phyloP scores from a whole-genome alignment of 345 rosid species.

The Draba incana region DNA sequence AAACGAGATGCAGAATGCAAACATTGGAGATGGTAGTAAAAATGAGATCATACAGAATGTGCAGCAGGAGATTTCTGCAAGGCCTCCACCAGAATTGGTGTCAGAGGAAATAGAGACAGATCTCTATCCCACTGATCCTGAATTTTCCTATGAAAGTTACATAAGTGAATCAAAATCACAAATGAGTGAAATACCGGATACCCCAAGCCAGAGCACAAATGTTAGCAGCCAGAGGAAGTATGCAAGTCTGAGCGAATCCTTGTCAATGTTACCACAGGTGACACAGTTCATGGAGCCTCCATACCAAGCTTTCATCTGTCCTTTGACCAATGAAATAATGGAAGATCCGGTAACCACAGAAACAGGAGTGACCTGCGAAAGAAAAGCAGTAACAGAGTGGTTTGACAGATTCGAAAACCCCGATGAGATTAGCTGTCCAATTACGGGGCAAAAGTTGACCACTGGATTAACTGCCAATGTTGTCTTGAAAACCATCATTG shows the following conservation, averaged over 20 bases:
- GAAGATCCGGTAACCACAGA: constrained; percentile 84
- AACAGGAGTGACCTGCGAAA: constrained; percentile 81
- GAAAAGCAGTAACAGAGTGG: constrained; percentile 68
- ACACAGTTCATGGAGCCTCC: constrained; percentile 70
- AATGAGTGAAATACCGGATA: constrained; percentile 38
- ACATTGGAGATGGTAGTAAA: constrained; percentile 39
- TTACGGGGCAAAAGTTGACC: constrained; percentile 53
- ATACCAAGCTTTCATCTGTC: constrained; percentile 80
- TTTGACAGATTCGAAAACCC: constrained; percentile 49
- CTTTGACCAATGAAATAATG: constrained; percentile 79
- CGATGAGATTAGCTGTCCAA: constrained; percentile 61
- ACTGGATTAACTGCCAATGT: constrained; percentile 50
- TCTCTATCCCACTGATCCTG: constrained; percentile 58
- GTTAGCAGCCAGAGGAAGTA: constrained; percentile 46
- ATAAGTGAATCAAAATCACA: constrained; percentile 41
- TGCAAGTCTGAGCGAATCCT: constrained; percentile 41
- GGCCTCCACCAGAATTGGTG: constrained; percentile 28
- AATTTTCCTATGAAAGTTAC: constrained; percentile 47
- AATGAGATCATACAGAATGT: constrained; percentile 34
- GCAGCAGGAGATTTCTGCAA: constrained; percentile 20
- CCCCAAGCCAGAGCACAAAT: constrained; percentile 36
- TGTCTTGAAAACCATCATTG: constrained; percentile 70
- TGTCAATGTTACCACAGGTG: constrained; percentile 48
- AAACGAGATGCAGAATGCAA: constrained; percentile 65
- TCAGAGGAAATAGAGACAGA: constrained; percentile 54